A percentile compares a stretch with the other conserved stretches of the same genome.
phyloP scores from a whole-genome alignment of 2,329 filamentous ascomycete genomes.

The Cercospora brassicicola region DNA sequence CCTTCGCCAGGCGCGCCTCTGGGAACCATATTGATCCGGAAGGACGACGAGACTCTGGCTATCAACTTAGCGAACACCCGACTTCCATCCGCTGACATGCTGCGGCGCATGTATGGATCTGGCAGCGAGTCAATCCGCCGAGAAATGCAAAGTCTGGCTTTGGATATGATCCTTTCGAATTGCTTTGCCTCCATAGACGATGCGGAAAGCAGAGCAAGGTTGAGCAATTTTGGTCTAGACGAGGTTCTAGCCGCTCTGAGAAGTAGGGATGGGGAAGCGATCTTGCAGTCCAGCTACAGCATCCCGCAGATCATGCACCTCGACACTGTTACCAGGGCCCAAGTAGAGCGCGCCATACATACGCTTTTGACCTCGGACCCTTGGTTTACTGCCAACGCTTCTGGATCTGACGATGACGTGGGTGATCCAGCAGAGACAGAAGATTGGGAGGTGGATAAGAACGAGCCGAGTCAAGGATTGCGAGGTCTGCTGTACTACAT shows the following conservation, averaged over 20 bases:
- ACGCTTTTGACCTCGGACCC: slow-evolving; percentile 19
- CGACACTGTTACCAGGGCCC: slow-evolving; percentile 7
- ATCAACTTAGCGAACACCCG: slow-evolving; percentile 21
- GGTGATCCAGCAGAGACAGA: slow-evolving; percentile 32
- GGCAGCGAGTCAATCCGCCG: slow-evolving; percentile 7
- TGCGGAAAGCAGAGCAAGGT: background rate
- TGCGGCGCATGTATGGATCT: slow-evolving; percentile 15
- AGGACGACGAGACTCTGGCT: slow-evolving; percentile 17
- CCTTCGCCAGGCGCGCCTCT: slow-evolving; percentile 21
- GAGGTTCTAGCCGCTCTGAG: slow-evolving; percentile 9
- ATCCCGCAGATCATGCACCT: slow-evolving; percentile 15
- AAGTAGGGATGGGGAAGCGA: slow-evolving; percentile 6
- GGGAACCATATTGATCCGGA: slow-evolving; percentile 18
- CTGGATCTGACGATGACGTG: slow-evolving; percentile 17
- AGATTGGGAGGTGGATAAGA: slow-evolving; percentile 22
- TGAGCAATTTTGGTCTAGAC: slow-evolving; percentile 10
- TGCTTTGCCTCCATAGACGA: background rate
- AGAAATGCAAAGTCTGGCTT: slow-evolving; percentile 10
- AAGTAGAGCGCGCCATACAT: slow-evolving; percentile 22
- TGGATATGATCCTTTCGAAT: slow-evolving; percentile 11
- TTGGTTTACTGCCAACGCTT: slow-evolving; percentile 13
- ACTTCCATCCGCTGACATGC: slow-evolving; percentile 13
- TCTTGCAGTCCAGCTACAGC: slow-evolving; percentile 9
- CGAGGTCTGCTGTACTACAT: slow-evolving; percentile 75
- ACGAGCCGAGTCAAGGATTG: slow-evolving; percentile 36